Base-by-base conservation (phyloP, 352 stramenopile genomes). In the Peronospora destructor region DNA sequence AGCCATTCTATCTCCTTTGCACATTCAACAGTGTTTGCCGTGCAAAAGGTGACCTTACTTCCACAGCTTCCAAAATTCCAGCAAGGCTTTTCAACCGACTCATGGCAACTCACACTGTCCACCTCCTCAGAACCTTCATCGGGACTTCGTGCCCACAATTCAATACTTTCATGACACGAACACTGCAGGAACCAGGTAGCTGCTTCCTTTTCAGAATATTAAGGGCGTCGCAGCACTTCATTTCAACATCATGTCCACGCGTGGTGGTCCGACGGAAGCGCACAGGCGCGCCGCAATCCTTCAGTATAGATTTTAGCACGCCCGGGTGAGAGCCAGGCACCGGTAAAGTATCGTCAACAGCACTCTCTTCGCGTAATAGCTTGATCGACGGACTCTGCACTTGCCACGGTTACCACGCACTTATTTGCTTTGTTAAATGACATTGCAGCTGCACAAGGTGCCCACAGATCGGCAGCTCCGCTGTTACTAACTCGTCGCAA, bases 191-290 rank as follows among this genome's bases (percentile, higher is more conserved):
- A 28, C n/a, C 47, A 14, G 46, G 21, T 4, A 45, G 34, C 4
- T 53, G 19, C 0, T 60, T 55, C 0, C 49, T 46, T 8, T 49
- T 30, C 1, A 86, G 38, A 30, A 77, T 38, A 25, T 73, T 73
- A 28, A 85, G 71, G 3, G 70, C 75, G 10, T 62, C 49, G 8
- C 62, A 60, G 39, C 75, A 89, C 29, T 75, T 73, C 41, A 84
- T 58, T 6, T 80, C 66, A 9, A 73, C 45, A 26, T 83, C 67
- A 32, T 89, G 78, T n/a, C 68, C 76, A 40, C 78, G 87, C 0
- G 62, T 64, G 4, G 34, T 66, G 0, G 59, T 49, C 16, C 76
- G 57, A 32, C 64, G 57, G 30, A 81, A 66, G 1, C 77, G 33
- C 11, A 87, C 41, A 12, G 63, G 57, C 3, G 50, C 38, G 29